A percentile compares a stretch with the other conserved stretches of the same genome.
phyloP scores from a whole-genome alignment of 176 grass and related monocot genomes.

The Eragrostis curvula region DNA sequence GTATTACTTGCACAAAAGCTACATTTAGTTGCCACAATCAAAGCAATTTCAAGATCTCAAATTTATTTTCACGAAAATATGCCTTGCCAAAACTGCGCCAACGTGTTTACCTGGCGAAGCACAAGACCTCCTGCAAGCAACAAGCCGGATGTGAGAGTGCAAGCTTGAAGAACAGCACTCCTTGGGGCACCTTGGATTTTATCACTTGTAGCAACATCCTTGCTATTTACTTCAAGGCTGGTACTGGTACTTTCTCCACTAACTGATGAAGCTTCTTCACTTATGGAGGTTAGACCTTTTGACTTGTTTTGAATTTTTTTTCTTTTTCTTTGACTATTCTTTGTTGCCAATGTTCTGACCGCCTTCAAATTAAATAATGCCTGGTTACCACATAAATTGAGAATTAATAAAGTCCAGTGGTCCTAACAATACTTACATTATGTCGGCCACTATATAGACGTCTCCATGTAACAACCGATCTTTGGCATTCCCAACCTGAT shows the following conservation, averaged over 20 bases:
- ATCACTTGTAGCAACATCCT: constrained; percentile 28
- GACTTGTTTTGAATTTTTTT: constrained; percentile 34
- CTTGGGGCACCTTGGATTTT: constrained; percentile 47
- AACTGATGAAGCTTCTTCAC: constrained; percentile 31
- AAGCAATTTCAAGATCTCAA: not conserved
- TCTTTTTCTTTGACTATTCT: constrained; percentile 51
- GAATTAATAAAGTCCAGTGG: not conserved
- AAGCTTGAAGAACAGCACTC: constrained; percentile 76
- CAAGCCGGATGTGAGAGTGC: constrained; percentile 63
- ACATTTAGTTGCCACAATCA: not conserved
- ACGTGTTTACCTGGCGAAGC: constrained; percentile 65
- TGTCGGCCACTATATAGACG: not conserved
- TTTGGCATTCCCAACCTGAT: constrained; percentile 44
- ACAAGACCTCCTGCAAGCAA: constrained; percentile 54
- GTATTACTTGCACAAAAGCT: not conserved
- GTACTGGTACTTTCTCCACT: constrained; percentile 18
- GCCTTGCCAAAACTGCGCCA: not conserved
- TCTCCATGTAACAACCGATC: not conserved
- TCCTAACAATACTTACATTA: not conserved
- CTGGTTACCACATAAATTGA: not conserved
- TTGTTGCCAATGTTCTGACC: constrained; percentile 55
- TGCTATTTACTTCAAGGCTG: constrained; percentile 16
- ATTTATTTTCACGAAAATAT: not conserved
- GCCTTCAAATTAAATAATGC: constrained; percentile 41
- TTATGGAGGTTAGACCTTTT: constrained; percentile 31